Evolutionary conservation across 768 basidiomycete species (phyloP).

Genomic region (Kwoniella dejecticola): DNA sequence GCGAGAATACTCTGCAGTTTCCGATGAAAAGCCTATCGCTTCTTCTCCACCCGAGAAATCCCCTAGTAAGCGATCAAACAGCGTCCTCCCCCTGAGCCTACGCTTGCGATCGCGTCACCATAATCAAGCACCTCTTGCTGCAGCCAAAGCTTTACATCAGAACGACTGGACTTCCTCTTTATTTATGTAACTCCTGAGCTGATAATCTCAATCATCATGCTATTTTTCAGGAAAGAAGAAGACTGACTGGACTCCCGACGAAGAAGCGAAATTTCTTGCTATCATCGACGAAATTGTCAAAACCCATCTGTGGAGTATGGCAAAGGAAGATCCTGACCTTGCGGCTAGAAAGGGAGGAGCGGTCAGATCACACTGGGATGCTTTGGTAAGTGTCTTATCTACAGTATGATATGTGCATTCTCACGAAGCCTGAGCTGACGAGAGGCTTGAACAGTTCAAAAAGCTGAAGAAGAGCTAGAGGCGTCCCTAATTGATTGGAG

Average conservation of each 20-base stretch:
- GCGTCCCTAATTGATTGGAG: too few relatives aligned
- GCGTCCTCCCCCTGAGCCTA: too few relatives aligned
- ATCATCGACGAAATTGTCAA: constrained; percentile 21
- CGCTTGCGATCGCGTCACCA: too few relatives aligned
- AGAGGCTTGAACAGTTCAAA: neutral
- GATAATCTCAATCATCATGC: neutral
- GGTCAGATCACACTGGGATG: constrained; percentile 17
- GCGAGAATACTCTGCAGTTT: constrained; percentile 7
- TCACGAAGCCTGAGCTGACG: constrained; percentile 5
- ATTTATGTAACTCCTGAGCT: neutral
- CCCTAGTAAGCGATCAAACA: constrained; percentile 5
- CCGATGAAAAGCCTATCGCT: neutral
- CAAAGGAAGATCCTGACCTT: constrained; percentile 16
- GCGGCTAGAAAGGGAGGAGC: constrained; percentile 3
- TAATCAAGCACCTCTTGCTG: too few relatives aligned
- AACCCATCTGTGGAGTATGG: constrained; percentile 15
- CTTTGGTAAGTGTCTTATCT: constrained; percentile 7
- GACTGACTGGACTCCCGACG: constrained; percentile 9
- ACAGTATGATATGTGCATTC: too few relatives aligned
- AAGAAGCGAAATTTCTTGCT: constrained; percentile 20
- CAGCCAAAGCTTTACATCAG: too few relatives aligned
- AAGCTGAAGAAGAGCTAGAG: neutral
- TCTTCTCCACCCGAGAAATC: constrained; percentile 2
- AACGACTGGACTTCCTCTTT: too few relatives aligned
- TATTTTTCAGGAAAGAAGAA: constrained; percentile 4